A percentile compares a stretch with the other conserved stretches of the same genome.
Evolutionary conservation across 2,329 filamentous ascomycete species (phyloP).

Genomic region (Berkeleyomyces basicola): DNA sequence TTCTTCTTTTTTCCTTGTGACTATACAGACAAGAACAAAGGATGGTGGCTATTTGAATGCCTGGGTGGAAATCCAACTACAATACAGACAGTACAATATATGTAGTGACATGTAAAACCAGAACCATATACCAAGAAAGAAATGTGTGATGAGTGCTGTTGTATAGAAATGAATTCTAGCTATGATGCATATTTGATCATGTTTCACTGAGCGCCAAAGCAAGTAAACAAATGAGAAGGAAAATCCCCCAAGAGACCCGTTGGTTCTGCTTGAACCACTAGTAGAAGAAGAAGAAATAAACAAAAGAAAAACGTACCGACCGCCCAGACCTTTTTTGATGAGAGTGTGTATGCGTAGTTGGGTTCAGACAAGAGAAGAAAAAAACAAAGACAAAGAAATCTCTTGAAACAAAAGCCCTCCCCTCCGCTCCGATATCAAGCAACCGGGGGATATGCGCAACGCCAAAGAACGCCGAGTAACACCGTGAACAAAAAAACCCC

Average conservation of each 20-base stretch:
- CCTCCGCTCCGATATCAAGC: neutral
- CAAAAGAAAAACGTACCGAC: neutral
- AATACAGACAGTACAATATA: neutral
- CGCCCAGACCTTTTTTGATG: neutral
- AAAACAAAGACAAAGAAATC: neutral
- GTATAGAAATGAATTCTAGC: neutral
- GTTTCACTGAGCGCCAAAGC: neutral
- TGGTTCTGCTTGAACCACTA: too few relatives aligned
- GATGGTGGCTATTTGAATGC: neutral
- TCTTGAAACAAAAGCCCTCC: neutral
- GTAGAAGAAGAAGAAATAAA: neutral
- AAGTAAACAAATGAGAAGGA: neutral
- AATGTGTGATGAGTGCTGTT: neutral
- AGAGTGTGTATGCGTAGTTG: too few relatives aligned
- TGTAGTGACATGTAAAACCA: neutral
- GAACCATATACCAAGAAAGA: neutral
- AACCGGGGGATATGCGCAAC: neutral
- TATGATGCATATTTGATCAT: slow-evolving; percentile 1
- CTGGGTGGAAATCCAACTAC: neutral
- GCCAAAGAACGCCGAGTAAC: neutral
- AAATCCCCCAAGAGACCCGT: too few relatives aligned
- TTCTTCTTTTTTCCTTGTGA: neutral
- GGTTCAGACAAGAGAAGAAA: neutral
- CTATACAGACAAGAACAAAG: neutral
- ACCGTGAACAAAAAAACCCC: neutral